These are phyloP conservation scores for Wickerhamomyces bovis DNA, from an alignment of 805 yeast species.

Conservation along the genomic window DNA sequence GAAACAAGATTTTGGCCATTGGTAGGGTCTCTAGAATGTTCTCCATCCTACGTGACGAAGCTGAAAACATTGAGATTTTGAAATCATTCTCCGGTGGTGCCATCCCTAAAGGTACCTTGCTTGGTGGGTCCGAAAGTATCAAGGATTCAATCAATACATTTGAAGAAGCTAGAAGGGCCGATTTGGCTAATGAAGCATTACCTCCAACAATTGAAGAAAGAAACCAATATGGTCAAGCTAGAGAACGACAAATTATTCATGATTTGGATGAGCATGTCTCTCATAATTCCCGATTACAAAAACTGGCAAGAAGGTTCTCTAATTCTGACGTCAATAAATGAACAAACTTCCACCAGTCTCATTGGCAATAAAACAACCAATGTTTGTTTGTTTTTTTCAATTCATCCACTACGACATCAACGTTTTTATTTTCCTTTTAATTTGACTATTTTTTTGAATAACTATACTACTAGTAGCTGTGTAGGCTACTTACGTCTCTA, in stretches of 20 bases:
- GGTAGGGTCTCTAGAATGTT: slow-evolving; percentile 95
- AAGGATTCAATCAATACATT: slow-evolving; percentile 62
- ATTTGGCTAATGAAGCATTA: slow-evolving; percentile 75
- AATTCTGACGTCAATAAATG: background rate
- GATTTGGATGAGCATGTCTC: slow-evolving; percentile 26
- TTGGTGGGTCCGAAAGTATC: slow-evolving; percentile 79
- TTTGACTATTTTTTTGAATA: too few species aligned
- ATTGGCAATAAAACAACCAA: too few species aligned
- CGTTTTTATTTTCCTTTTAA: too few species aligned
- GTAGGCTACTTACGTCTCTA: too few species aligned
- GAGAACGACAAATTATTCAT: slow-evolving; percentile 36
- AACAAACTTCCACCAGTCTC: too few species aligned
- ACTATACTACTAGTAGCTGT: too few species aligned
- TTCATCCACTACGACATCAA: background rate
- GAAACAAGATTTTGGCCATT: slow-evolving; percentile 89
- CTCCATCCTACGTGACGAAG: slow-evolving; percentile 78
- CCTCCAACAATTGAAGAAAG: slow-evolving; percentile 74
- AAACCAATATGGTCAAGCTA: slow-evolving; percentile 36
- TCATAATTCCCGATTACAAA: slow-evolving; percentile 19
- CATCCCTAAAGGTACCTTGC: slow-evolving; percentile 79
- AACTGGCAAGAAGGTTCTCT: slow-evolving; percentile 23
- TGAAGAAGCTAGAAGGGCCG: slow-evolving; percentile 79
- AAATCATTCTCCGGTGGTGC: slow-evolving; percentile 68
- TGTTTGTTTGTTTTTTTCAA: too few species aligned
- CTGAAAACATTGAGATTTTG: slow-evolving; percentile 77